Conservation (phyloP, 768 basidiomycete genomes). For the Kwoniella mangroviensis region DNA sequence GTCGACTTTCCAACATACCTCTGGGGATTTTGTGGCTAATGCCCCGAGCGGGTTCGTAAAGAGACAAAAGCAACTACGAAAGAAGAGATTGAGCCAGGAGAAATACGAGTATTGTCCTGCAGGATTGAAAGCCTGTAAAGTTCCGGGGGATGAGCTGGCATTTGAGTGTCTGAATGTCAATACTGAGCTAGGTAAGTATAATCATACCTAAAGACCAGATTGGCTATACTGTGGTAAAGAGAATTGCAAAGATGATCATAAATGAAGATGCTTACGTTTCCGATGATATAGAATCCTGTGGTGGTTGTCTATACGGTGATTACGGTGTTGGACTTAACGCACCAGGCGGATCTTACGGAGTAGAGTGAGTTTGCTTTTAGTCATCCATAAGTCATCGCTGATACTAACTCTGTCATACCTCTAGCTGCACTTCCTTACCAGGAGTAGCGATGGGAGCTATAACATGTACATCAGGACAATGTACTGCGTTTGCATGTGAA, state of each 20-base stretch:
- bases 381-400: too few relatives aligned
- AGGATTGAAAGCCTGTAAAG: conserved; percentile 17
- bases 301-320: conserved; percentile 19
- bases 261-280: background rate
- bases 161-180: conserved; percentile 20
- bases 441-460: conserved; percentile 9
- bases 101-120: conserved; percentile 13
- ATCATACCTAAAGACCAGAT: background rate
- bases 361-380: conserved; percentile 7
- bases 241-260: background rate
- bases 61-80: background rate
- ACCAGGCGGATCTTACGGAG: background rate
- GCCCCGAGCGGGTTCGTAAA: conserved; percentile 19
- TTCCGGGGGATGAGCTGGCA: conserved; percentile 15
- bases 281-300: conserved; percentile 10
- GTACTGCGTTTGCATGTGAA: conserved; percentile 18
- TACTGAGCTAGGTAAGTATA: conserved; percentile 18
- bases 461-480: conserved; percentile 16
- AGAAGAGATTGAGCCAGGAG: conserved; percentile 7
- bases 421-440: conserved; percentile 14
- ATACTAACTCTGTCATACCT: too few relatives aligned
- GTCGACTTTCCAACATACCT: conserved; percentile 5
- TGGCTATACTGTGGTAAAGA: background rate
- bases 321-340: background rate
- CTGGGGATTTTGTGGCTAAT: conserved; percentile 3